Base-by-base conservation (phyloP, 2,329 filamentous ascomycete genomes). In the Emmonsia crescens region DNA sequence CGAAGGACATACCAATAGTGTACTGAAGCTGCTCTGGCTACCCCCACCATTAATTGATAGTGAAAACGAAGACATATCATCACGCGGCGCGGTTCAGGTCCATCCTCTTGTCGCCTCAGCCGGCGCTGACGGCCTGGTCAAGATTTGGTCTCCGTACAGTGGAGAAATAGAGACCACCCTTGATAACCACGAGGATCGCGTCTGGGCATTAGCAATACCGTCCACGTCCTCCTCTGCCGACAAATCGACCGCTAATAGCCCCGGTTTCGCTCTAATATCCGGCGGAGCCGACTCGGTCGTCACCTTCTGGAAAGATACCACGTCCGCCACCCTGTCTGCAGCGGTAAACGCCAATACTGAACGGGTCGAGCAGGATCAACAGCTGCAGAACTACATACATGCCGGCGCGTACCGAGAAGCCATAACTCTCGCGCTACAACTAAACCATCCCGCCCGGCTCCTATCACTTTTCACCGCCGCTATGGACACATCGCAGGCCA, bases 221-320 rank as follows among this genome's bases (percentile, higher is more conserved):
- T 80, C 70, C 3, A 70, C 74, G 9, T 74, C 72, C 14, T 72
- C 73, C 29, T 70, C 71, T 52, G 68, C 73, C 48, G 66, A 68
- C 38, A 71, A 72, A 63, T 65, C 66, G 31, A 69, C 69, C 44
- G 68, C 71, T 19, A 66, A 71, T 48, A 70, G 69, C n/a, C 66
- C 70, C n/a, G 78, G 77, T 2, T 81, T 92, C 69, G 86, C 86
- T 57, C 83, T 99, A 59, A 87, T 95, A 42, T 97, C 94, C 6
- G 94, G 92, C 42, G 92, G 90, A 62, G 93, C 89, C 59, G 94
- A 99, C 75, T 92, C 91, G 40, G 92, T 91, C 0, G 85, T 99
- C 44, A 95, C 91, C 0, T 96, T 97, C 77, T 99, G 94, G 94
- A 86, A 86, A 69, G 94, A 99, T 71, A 96, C 91, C 1, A 95